Base-by-base conservation (phyloP, 2,329 filamentous ascomycete species). In the Colletotrichum nymphaeae region DNA sequence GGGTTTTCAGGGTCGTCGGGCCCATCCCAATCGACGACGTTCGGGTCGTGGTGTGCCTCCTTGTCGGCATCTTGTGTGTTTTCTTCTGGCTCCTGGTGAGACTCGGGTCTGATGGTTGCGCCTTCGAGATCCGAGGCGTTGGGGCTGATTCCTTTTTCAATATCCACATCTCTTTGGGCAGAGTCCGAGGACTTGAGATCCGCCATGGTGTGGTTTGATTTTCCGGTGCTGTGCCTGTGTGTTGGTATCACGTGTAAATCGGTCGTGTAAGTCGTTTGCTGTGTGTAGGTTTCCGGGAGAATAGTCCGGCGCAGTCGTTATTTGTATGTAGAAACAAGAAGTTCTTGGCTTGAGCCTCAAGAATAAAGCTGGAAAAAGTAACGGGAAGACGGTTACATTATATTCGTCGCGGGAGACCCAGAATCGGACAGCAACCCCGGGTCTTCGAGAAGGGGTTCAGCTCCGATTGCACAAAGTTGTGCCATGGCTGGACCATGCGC, bases 1-100 rank as follows among this genome's bases (percentile, higher is more conserved):
- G 93, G 93, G 77, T 95, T 92, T 14, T 88, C 86, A 16, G 86
- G 86, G 76, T 93, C 92, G 73, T 89, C 83, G 7, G 87, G 78
- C 7, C 80, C 87, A 35, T 89, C 87, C 82, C 92, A 94, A 78
- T 93, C 90, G 35, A 94, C 86, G 14, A 74, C 30, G 19, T 72
- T 72, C 24, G 74, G 67, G n/a, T 74, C 56, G n/a, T 52, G 37
- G 2, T 55, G 58, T 14, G 52, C 12, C n/a, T 69, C 67, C 24
- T 73, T 64, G 6, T 26, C 24, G 4, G 19, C 28, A 22, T 73
- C 57, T 5, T 56, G 26, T 30, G n/a, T 28, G 37, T 37, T 63
- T 28, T 14, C 30, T n/a, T 52, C 7, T 9, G 66, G 22, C 30
- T 60, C 52, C 24, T 16, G 58, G 5, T 26, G 52, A 14, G 65